Evolutionary conservation across 169 alveolate genomes (phyloP).

Genomic region (Perkinsus olseni): DNA sequence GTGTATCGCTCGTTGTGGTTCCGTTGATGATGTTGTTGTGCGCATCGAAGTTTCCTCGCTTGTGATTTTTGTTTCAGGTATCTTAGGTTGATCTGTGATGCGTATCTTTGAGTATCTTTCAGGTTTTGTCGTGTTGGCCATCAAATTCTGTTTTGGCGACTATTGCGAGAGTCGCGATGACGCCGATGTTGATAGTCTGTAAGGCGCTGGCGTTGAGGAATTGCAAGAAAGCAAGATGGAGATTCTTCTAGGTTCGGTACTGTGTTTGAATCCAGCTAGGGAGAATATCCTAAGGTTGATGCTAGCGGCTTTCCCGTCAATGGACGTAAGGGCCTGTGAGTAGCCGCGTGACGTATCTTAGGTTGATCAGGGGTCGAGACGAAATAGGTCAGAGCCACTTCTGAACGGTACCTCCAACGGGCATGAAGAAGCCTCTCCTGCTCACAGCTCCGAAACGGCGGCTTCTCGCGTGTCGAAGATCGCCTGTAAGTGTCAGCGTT

Average conservation of each 20-base stretch:
- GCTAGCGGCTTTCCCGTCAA: not conserved
- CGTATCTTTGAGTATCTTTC: not conserved
- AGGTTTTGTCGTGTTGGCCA: not conserved
- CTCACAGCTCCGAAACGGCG: not conserved
- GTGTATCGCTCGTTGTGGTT: too few relatives aligned
- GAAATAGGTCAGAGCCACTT: not conserved
- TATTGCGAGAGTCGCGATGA: not conserved
- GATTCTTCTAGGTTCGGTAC: not conserved
- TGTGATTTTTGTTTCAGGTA: too few relatives aligned
- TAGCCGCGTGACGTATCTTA: too few relatives aligned
- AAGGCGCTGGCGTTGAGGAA: not conserved
- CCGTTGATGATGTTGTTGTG: too few relatives aligned
- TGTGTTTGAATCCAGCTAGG: not conserved
- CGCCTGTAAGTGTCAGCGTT: not conserved
- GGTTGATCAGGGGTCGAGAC: not conserved
- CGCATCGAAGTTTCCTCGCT: too few relatives aligned
- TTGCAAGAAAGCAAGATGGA: not conserved
- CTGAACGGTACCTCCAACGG: not conserved
- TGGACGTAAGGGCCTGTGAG: not conserved
- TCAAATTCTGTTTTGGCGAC: not conserved
- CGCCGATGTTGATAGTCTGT: not conserved
- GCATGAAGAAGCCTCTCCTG: not conserved
- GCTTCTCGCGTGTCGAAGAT: not conserved
- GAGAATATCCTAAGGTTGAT: not conserved
- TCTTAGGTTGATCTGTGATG: not conserved